phyloP scores from a whole-genome alignment of 2,329 filamentous ascomycete species.

The Zopfia rhizophila region DNA sequence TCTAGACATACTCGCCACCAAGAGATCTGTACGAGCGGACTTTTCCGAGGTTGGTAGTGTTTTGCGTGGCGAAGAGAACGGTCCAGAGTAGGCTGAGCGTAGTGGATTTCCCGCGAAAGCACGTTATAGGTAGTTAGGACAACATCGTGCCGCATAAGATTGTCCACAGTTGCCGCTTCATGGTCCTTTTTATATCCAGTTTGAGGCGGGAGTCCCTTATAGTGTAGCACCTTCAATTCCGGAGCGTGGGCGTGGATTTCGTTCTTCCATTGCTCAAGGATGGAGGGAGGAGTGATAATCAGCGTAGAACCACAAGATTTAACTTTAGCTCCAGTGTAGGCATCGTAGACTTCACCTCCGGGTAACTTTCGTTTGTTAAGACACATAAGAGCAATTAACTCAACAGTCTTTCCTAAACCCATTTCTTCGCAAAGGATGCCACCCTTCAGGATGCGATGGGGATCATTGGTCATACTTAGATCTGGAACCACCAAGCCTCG shows the following conservation, averaged over 20 bases:
- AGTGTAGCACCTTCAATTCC: conserved; percentile 65
- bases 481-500: conserved; percentile 69
- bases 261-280: conserved; percentile 71
- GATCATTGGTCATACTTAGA: conserved; percentile 55
- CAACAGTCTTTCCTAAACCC: conserved; percentile 84
- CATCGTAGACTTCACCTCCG: conserved; percentile 44
- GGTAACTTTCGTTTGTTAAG: conserved; percentile 63
- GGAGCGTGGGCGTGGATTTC: conserved; percentile 69
- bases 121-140: conserved; percentile 74
- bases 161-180: conserved; percentile 55
- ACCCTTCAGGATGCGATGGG: conserved; percentile 57
- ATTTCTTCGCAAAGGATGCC: conserved; percentile 84
- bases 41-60: conserved; percentile 73
- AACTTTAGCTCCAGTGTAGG: conserved; percentile 57
- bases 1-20: conserved; percentile 87
- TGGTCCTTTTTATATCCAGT: conserved; percentile 41
- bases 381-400: conserved; percentile 76
- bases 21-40: conserved; percentile 80
- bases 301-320: conserved; percentile 66
- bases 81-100: conserved; percentile 74
- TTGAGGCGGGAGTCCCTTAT: conserved; percentile 60
- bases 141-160: conserved; percentile 64
- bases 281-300: conserved; percentile 70
- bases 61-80: conserved; percentile 73
- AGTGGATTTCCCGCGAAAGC: conserved; percentile 83